These are phyloP conservation scores for Glycyrrhiza uralensis DNA, from an alignment of 306 rosid species.

Conservation along the genomic window DNA sequence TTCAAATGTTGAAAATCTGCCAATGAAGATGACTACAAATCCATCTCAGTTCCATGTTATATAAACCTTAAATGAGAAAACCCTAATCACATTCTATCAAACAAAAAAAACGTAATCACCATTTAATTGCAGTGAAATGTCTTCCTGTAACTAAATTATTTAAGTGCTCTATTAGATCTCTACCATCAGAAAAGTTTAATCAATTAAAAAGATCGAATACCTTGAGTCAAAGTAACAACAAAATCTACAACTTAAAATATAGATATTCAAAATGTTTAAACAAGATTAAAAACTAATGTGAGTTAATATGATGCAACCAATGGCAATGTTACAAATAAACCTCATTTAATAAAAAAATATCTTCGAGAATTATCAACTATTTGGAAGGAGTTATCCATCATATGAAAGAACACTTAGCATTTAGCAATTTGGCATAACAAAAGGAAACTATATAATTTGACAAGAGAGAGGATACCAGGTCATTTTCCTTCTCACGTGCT, in stretches of 20 bases:
- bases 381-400: background rate
- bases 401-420: background rate
- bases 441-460: constrained; percentile 18
- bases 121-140: constrained; percentile 9
- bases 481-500: constrained; percentile 61
- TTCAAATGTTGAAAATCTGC: background rate
- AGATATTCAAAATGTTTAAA: constrained; percentile 8
- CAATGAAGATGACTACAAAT: constrained; percentile 15
- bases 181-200: constrained; percentile 13
- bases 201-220: constrained; percentile 20
- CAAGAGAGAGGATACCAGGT: constrained; percentile 47
- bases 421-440: constrained; percentile 10
- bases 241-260: constrained; percentile 7
- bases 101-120: constrained; percentile 4
- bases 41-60: constrained; percentile 4
- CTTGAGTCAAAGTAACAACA: background rate
- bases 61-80: constrained; percentile 3
- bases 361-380: constrained; percentile 20
- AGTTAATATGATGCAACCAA: constrained; percentile 14
- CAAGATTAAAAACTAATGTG: background rate
- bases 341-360: constrained; percentile 10
- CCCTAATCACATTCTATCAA: constrained; percentile 18
- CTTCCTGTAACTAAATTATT: constrained; percentile 10
- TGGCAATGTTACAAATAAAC: constrained; percentile 13
- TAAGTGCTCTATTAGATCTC: background rate